These are phyloP conservation scores for Ophiostoma novo-ulmi DNA, from an alignment of 2,329 filamentous ascomycete genomes.

Conservation along the genomic window DNA sequence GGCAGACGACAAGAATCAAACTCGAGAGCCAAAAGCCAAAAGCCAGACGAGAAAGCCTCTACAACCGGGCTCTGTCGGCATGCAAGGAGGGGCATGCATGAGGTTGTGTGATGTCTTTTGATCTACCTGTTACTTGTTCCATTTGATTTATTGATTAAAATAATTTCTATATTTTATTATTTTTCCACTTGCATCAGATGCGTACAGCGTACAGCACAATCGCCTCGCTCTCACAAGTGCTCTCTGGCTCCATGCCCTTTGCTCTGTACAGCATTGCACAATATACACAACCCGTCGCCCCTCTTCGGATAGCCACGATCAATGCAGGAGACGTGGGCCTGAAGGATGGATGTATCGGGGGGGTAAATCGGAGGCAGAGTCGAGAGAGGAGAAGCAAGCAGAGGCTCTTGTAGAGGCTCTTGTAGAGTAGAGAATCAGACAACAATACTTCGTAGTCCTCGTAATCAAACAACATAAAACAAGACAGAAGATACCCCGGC, in stretches of 20 bases:
- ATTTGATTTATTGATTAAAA: background rate
- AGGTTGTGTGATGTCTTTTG: conserved; percentile 18
- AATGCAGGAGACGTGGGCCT: conserved; percentile 15
- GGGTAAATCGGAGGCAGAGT: background rate
- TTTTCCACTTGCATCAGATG: conserved; percentile 3
- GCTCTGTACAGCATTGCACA: background rate
- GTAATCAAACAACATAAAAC: background rate
- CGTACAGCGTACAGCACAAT: background rate
- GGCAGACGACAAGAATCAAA: background rate
- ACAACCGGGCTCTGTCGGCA: background rate
- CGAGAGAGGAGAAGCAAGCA: background rate
- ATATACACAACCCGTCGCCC: background rate
- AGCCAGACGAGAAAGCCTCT: background rate
- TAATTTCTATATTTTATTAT: background rate
- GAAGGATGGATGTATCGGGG: background rate
- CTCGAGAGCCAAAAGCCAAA: too few relatives aligned
- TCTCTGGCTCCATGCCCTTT: background rate
- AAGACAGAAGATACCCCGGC: background rate
- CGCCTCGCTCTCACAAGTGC: background rate
- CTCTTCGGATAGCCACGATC: conserved; percentile 14
- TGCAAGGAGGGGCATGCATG: conserved; percentile 18
- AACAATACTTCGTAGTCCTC: background rate
- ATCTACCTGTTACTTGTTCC: background rate
- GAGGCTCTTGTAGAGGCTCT: too few relatives aligned
- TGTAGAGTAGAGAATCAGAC: background rate